Evolutionary conservation across 805 yeast species (phyloP).

Genomic region (Candida mattraensis): DNA sequence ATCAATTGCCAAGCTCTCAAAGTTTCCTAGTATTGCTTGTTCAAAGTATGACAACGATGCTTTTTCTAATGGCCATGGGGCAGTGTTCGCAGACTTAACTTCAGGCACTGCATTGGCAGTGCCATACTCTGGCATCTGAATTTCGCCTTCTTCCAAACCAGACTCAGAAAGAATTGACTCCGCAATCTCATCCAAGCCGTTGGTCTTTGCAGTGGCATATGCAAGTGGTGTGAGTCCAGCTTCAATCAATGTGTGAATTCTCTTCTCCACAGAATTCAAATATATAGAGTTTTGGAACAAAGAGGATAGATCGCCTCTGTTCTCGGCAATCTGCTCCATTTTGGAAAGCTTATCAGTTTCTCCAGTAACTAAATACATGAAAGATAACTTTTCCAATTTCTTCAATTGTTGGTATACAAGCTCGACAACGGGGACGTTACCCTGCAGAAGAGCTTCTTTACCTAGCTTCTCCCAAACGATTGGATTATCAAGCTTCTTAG

Average conservation of each 20-base stretch:
- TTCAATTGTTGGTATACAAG: conserved; percentile 85
- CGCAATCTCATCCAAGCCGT: conserved; percentile 77
- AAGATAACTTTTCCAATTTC: conserved; percentile 84
- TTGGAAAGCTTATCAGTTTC: conserved; percentile 69
- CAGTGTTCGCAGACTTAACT: conserved; percentile 44
- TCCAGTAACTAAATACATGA: conserved; percentile 84
- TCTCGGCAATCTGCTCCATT: conserved; percentile 89
- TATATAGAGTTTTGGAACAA: conserved; percentile 81
- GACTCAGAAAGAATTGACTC: conserved; percentile 67
- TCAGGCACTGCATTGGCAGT: conserved; percentile 44
- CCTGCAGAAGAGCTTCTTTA: conserved; percentile 84
- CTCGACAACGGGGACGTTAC: conserved; percentile 83
- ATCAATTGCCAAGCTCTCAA: conserved; percentile 61
- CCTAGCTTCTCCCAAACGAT: conserved; percentile 81
- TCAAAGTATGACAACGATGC: conserved; percentile 80
- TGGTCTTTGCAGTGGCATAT: conserved; percentile 86
- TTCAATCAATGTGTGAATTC: conserved; percentile 70
- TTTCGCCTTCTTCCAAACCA: conserved; percentile 60
- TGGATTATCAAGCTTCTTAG: conserved; percentile 66
- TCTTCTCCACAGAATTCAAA: conserved; percentile 69
- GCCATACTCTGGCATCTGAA: conserved; percentile 43
- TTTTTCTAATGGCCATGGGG: conserved; percentile 82
- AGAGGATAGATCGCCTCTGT: conserved; percentile 77
- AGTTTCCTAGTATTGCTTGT: conserved; percentile 74
- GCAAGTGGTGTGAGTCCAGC: conserved; percentile 88